phyloP scores from a whole-genome alignment of 192 early-diverging fungal species.

The Diversispora epigaea region DNA sequence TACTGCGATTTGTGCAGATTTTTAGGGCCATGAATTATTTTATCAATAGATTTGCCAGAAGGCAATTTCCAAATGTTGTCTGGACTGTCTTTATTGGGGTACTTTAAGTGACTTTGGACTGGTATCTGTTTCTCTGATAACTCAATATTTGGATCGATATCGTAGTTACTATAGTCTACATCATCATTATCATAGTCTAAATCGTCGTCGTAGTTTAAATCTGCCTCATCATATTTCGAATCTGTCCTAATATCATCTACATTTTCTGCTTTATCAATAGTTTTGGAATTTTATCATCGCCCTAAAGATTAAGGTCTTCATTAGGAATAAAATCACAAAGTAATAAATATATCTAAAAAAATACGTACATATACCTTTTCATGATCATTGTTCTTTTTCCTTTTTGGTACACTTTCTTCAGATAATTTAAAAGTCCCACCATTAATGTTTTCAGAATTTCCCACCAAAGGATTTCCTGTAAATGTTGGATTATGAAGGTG shows the following conservation, averaged over 20 bases:
- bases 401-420: no score
- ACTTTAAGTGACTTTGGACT: conserved; percentile 13
- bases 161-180: conserved; percentile 15
- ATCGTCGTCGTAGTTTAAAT: no score
- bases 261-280: conserved; percentile 25
- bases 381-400: not conserved
- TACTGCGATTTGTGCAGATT: conserved; percentile 23
- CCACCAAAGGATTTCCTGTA: not conserved
- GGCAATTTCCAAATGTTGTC: conserved; percentile 11
- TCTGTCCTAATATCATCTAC: conserved; percentile 12
- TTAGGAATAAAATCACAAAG: conserved; percentile 15
- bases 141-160: conserved; percentile 26
- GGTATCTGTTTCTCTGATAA: conserved; percentile 18
- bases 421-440: no score
- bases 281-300: conserved; percentile 7
- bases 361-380: conserved; percentile 3
- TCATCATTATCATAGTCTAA: no score
- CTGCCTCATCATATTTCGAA: conserved; percentile 6
- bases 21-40: conserved; percentile 17
- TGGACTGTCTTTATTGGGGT: conserved; percentile 14
- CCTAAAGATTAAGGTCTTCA: conserved; percentile 15
- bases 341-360: conserved; percentile 6
- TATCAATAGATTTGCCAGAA: conserved; percentile 22
- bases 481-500: not conserved
- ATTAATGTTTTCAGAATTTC: no score